Conservation (phyloP, 2,329 filamentous ascomycete genomes). For the Thermomyces lanuginosus region DNA sequence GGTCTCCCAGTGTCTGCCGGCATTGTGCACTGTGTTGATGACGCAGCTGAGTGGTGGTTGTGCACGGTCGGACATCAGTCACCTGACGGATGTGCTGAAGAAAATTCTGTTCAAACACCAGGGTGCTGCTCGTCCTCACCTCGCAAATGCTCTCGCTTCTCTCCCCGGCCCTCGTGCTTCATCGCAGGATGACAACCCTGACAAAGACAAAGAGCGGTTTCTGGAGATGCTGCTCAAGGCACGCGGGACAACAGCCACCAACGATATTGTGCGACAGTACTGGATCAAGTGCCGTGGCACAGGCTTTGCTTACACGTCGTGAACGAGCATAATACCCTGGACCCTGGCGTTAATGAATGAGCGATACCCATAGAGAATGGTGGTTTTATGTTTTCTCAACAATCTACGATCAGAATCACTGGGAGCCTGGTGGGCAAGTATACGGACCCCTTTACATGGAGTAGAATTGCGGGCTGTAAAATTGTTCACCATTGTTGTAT, state of each 20-base stretch:
- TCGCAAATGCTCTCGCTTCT: conserved; percentile 20
- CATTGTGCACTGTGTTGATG: conserved; percentile 24
- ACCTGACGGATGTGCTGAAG: conserved; percentile 26
- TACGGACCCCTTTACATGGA: too few species aligned
- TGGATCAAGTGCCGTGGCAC: conserved; percentile 30
- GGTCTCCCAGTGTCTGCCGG: conserved; percentile 20
- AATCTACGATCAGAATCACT: too few species aligned
- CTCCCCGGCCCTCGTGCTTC: conserved; percentile 8
- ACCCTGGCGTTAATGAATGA: too few species aligned
- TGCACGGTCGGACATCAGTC: conserved; percentile 29
- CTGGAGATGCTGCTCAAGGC: conserved; percentile 23
- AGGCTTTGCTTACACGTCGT: conserved; percentile 21
- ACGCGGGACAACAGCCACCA: conserved; percentile 23
- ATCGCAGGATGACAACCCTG: conserved; percentile 8
- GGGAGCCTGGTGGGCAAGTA: too few species aligned
- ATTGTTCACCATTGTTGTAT: too few species aligned
- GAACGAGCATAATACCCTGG: too few species aligned
- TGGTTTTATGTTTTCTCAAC: too few species aligned
- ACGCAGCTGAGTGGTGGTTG: conserved; percentile 27
- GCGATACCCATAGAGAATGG: too few species aligned
- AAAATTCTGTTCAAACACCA: conserved; percentile 27
- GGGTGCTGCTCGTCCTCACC: conserved; percentile 21
- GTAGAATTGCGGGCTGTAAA: too few species aligned
- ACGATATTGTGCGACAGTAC: conserved; percentile 24
- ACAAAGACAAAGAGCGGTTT: conserved; percentile 26